Percentiles rank a stretch among this genome's conserved stretches.
phyloP scores from a whole-genome alignment of 192 early-diverging fungal genomes.

The Coemansia erecta region DNA sequence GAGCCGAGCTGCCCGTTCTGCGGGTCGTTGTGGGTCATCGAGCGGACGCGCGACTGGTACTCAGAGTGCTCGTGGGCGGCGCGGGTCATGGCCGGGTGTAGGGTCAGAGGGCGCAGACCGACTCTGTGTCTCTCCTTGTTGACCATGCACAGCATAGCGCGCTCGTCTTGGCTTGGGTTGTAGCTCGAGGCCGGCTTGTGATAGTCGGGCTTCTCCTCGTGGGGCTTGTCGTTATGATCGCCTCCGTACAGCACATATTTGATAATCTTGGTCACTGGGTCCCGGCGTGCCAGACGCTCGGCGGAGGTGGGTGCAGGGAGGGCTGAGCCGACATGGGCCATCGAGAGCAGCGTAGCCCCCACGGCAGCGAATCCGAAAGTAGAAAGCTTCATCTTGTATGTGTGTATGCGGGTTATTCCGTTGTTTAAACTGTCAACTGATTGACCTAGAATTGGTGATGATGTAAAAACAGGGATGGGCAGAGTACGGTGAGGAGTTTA shows the following conservation, averaged over 20 bases:
- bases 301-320: conserved; percentile 8
- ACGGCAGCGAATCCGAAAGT: conserved; percentile 24
- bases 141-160: conserved; percentile 40
- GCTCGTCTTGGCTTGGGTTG: conserved; percentile 12
- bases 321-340: conserved; percentile 15
- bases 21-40: conserved; percentile 48
- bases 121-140: conserved; percentile 40
- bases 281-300: conserved; percentile 46
- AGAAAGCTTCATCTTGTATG: conserved; percentile 36
- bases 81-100: conserved; percentile 32
- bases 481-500: too few relatives aligned
- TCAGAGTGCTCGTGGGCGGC: conserved; percentile 49
- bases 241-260: conserved; percentile 33
- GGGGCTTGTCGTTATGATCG: conserved; percentile 8
- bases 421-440: neutral
- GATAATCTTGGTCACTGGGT: conserved; percentile 25
- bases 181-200: conserved; percentile 1
- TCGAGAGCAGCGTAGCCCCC: conserved; percentile 15
- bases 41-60: conserved; percentile 40
- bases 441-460: too few relatives aligned
- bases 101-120: conserved; percentile 20
- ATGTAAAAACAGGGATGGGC: too few relatives aligned
- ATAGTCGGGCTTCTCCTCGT: neutral
- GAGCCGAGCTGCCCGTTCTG: conserved; percentile 29
- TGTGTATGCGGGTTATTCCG: neutral